Evolutionary conservation across 352 stramenopile genomes (phyloP).

Genomic region (Globisporangium spiculum): DNA sequence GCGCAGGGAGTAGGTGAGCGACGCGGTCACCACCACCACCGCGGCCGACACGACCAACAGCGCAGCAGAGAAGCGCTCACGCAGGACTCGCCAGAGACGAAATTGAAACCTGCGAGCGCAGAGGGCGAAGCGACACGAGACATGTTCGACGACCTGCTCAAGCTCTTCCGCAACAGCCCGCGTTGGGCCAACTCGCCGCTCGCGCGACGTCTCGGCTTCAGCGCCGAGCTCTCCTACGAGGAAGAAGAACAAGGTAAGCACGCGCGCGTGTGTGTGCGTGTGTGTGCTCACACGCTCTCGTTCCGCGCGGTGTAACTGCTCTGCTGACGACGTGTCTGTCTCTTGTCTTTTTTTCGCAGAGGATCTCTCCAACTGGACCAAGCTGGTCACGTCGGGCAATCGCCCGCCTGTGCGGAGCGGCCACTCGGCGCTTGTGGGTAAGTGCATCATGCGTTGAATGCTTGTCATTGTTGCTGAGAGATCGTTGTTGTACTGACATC

Average conservation of each 20-base stretch:
- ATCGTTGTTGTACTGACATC: neutral
- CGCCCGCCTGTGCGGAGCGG: constrained; percentile 71
- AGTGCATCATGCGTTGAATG: constrained; percentile 13
- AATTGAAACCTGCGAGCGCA: constrained; percentile 10
- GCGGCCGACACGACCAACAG: neutral
- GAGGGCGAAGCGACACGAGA: constrained; percentile 8
- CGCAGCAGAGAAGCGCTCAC: neutral
- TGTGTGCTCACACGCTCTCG: neutral
- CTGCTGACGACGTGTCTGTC: constrained; percentile 1
- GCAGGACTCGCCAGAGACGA: constrained; percentile 13
- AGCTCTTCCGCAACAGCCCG: constrained; percentile 79
- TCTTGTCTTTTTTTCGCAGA: constrained; percentile 21
- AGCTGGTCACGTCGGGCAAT: constrained; percentile 64
- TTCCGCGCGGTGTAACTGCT: neutral
- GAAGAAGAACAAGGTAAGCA: constrained; percentile 49
- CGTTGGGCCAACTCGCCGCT: constrained; percentile 78
- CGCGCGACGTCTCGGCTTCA: constrained; percentile 65
- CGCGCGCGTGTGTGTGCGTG: neutral
- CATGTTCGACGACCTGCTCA: constrained; percentile 76
- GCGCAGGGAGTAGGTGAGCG: neutral
- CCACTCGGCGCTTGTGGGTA: constrained; percentile 76
- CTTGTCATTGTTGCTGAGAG: neutral
- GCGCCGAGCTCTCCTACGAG: constrained; percentile 57
- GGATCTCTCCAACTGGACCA: constrained; percentile 70
- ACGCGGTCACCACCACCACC: neutral